These are phyloP conservation scores for Lepidium didymum DNA, from an alignment of 345 rosid species.

Conservation along the genomic window DNA sequence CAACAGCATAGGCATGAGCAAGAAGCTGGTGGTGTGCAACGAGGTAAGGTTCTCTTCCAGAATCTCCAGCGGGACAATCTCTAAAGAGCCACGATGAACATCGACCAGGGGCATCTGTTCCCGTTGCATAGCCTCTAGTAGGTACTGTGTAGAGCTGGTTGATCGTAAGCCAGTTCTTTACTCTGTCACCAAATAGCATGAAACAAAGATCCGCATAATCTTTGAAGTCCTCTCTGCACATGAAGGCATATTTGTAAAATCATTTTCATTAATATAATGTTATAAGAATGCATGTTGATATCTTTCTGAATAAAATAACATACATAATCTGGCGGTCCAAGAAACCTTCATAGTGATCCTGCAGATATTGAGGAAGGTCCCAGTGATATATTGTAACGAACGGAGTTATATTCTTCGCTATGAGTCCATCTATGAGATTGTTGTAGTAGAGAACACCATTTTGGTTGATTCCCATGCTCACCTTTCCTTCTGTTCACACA, in stretches of 20 bases:
- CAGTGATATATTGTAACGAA: conserved; percentile 41
- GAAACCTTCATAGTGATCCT: conserved; percentile 42
- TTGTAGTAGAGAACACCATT: conserved; percentile 36
- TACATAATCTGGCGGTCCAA: conserved; percentile 35
- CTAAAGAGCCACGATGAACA: conserved; percentile 32
- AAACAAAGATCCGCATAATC: conserved; percentile 37
- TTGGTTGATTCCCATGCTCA: conserved; percentile 31
- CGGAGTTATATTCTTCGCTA: conserved; percentile 26
- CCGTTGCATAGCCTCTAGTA: conserved; percentile 23
- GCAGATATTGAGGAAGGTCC: conserved; percentile 45
- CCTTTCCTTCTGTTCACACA: conserved; percentile 27
- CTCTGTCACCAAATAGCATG: conserved; percentile 31
- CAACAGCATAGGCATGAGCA: conserved; percentile 17
- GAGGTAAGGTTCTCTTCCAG: conserved; percentile 19
- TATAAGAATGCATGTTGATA: background rate
- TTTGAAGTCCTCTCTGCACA: conserved; percentile 34
- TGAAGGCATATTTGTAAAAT: too few species aligned
- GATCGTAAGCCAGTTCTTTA: conserved; percentile 40
- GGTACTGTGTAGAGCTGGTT: conserved; percentile 31
- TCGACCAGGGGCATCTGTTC: conserved; percentile 33
- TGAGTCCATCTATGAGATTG: conserved; percentile 36
- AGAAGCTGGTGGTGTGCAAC: conserved; percentile 26
- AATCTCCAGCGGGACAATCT: conserved; percentile 22
- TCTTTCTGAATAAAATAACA: background rate
- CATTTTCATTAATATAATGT: too few species aligned